A percentile compares a stretch with the other conserved stretches of the same genome.
Evolutionary conservation across 495 filamentous ascomycete genomes (phyloP).

Genomic region (Penicillium steckii): DNA sequence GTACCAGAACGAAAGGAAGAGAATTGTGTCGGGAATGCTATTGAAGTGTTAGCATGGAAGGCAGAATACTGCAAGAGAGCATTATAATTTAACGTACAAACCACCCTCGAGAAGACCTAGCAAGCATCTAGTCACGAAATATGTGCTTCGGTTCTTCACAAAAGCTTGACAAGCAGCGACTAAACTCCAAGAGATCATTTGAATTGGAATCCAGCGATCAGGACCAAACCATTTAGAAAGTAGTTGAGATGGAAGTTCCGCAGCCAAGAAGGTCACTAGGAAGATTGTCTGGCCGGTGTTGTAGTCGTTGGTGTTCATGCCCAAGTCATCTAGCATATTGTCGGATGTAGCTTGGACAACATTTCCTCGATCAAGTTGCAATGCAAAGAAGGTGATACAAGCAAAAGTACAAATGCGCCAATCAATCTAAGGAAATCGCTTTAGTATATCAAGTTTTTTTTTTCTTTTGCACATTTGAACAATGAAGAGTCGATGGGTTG

Average conservation of each 20-base stretch:
- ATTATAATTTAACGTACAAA: slow-evolving; percentile 58
- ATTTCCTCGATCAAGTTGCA: slow-evolving; percentile 80
- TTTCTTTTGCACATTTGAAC: too few relatives aligned
- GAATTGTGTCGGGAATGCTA: slow-evolving; percentile 46
- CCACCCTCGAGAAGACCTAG: slow-evolving; percentile 77
- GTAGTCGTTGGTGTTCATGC: slow-evolving; percentile 71
- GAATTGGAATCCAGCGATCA: slow-evolving; percentile 81
- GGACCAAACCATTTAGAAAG: slow-evolving; percentile 73
- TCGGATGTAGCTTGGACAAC: slow-evolving; percentile 69
- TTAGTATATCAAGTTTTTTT: neutral
- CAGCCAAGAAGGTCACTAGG: slow-evolving; percentile 60
- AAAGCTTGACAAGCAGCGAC: slow-evolving; percentile 69
- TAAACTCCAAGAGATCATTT: slow-evolving; percentile 77
- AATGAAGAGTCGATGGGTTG: neutral
- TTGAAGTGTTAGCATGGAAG: neutral
- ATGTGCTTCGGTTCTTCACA: slow-evolving; percentile 58
- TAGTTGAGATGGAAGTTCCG: slow-evolving; percentile 73
- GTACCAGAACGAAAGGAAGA: slow-evolving; percentile 79
- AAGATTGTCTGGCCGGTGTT: slow-evolving; percentile 78
- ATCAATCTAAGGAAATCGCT: slow-evolving; percentile 44
- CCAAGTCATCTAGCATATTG: slow-evolving; percentile 60
- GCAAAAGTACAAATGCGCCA: slow-evolving; percentile 59
- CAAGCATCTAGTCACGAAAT: slow-evolving; percentile 62
- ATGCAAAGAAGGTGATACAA: slow-evolving; percentile 79
- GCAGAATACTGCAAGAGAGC: too few relatives aligned